Base-by-base conservation (phyloP, 768 basidiomycete genomes). In the Hygrophoropsis aurantiaca region DNA sequence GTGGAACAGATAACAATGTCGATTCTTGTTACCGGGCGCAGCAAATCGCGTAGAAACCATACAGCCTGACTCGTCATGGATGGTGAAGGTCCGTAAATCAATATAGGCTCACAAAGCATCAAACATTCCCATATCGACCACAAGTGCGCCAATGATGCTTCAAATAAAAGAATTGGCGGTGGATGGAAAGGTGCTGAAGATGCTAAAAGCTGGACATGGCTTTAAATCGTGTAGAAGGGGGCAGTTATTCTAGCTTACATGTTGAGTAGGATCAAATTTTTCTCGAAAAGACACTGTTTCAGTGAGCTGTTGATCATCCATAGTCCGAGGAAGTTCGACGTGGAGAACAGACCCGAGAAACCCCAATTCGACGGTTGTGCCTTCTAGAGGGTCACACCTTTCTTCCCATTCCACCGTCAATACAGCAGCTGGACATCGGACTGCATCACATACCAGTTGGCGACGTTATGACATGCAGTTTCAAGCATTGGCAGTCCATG, bases 81-180 rank as follows among this genome's bases (percentile, higher is more conserved):
- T 16, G 94, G 92, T 0, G 84, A 85, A 1, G 81, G 65, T 3
- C 87, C 87, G 54, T 87, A 94, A 23, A 98, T 74, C 16, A 98
- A 68, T 6, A 99, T 77, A 0, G 95, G 92, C 60, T 99, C 94
- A 51, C 87, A 90, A 9, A 97, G 74, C 0, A 97, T 75, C 1
- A 97, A 71, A 45, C 94, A 94, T 66, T 99, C 95, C 95, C 95
- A 99, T 44, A 87, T 76, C 4, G 89, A 87, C 88, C 87, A 90
- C 20, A 89, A 62, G 54, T 87, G 78, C 3, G 83, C 62, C 21
- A 87, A 55, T 13, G 78, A 77, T 1, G 84, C 79, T 56, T 86
- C 84, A 50, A 88, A 84, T 6, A 82, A 71, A 9, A 73, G 62
- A 43, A 85, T 56, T 11, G 82, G 82, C 11, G 80, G 78, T 19